phyloP scores from a whole-genome alignment of 768 basidiomycete genomes.

The Harrya chromipes region DNA sequence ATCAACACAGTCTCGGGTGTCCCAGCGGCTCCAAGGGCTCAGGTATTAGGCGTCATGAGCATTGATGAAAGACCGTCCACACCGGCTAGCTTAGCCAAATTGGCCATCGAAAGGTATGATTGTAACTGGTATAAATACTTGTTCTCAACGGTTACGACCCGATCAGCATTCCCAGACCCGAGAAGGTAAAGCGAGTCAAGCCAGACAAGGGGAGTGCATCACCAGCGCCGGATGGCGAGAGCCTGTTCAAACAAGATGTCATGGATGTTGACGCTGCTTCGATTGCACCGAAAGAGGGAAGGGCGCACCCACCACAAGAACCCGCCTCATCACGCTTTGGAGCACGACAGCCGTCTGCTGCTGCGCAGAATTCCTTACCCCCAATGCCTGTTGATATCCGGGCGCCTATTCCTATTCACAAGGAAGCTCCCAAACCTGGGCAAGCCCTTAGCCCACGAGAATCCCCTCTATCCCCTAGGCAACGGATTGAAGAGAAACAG shows the following conservation, averaged over 20 bases:
- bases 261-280: slow-evolving; percentile 36
- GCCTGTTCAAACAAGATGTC: slow-evolving; percentile 24
- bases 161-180: slow-evolving; percentile 69
- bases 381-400: slow-evolving; percentile 17
- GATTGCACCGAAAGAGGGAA: slow-evolving; percentile 27
- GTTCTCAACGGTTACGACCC: slow-evolving; percentile 2
- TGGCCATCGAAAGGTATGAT: slow-evolving; percentile 64
- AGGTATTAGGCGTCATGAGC: slow-evolving; percentile 35
- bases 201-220: slow-evolving; percentile 37
- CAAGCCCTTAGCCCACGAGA: slow-evolving; percentile 31
- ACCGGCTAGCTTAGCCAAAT: slow-evolving; percentile 43
- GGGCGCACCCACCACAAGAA: slow-evolving; percentile 21
- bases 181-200: slow-evolving; percentile 65
- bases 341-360: slow-evolving; percentile 12
- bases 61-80: slow-evolving; percentile 32
- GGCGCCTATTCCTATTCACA: slow-evolving; percentile 11
- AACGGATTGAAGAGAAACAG: slow-evolving; percentile 40
- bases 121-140: neutral
- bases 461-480: slow-evolving; percentile 39
- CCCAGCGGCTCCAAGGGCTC: slow-evolving; percentile 53
- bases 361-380: slow-evolving; percentile 14
- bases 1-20: slow-evolving; percentile 25
- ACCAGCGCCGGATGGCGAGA: slow-evolving; percentile 33
- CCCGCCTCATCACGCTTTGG: slow-evolving; percentile 18
- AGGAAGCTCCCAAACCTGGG: slow-evolving; percentile 19